Evolutionary conservation across 768 basidiomycete genomes (phyloP).

Genomic region (Boletellus ananas): DNA sequence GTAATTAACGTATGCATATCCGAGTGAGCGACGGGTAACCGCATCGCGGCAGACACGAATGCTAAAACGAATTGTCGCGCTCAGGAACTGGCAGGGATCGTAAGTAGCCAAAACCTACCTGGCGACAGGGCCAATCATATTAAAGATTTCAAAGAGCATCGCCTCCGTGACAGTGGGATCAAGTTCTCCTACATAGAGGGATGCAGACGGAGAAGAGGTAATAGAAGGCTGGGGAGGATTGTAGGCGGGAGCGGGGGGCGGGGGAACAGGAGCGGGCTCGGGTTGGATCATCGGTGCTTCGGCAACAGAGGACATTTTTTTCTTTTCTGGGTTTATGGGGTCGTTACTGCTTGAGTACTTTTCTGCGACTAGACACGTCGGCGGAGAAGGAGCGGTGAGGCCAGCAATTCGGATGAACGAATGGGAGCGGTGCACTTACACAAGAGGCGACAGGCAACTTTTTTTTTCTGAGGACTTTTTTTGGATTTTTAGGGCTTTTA

Average conservation of each 20-base stretch:
- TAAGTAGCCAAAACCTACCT: slow-evolving; percentile 51
- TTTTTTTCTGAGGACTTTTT: slow-evolving; percentile 66
- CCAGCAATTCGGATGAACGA: slow-evolving; percentile 10
- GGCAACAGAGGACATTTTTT: slow-evolving; percentile 50
- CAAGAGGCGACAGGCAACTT: slow-evolving; percentile 75
- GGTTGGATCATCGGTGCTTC: slow-evolving; percentile 53
- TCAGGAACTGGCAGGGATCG: not conserved
- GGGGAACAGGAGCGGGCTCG: slow-evolving; percentile 43
- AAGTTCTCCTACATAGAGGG: slow-evolving; percentile 98
- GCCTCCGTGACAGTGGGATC: slow-evolving; percentile 98
- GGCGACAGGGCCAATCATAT: slow-evolving; percentile 99
- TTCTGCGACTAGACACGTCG: slow-evolving; percentile 53
- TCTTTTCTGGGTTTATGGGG: slow-evolving; percentile 53
- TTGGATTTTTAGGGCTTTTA: slow-evolving; percentile 54
- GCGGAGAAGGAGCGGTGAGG: slow-evolving; percentile 13
- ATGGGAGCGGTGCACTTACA: slow-evolving; percentile 40
- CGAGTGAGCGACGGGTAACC: slow-evolving; percentile 98
- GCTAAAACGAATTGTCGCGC: slow-evolving; percentile 36
- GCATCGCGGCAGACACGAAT: slow-evolving; percentile 99
- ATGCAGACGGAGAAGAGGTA: slow-evolving; percentile 76
- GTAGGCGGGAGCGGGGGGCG: slow-evolving; percentile 50
- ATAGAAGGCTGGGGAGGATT: slow-evolving; percentile 49
- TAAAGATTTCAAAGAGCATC: slow-evolving; percentile 99
- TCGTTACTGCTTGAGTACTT: slow-evolving; percentile 94
- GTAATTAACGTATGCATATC: slow-evolving; percentile 99